Evolutionary conservation across 2,329 filamentous ascomycete species (phyloP).

Genomic region (Metarhizium humberi): DNA sequence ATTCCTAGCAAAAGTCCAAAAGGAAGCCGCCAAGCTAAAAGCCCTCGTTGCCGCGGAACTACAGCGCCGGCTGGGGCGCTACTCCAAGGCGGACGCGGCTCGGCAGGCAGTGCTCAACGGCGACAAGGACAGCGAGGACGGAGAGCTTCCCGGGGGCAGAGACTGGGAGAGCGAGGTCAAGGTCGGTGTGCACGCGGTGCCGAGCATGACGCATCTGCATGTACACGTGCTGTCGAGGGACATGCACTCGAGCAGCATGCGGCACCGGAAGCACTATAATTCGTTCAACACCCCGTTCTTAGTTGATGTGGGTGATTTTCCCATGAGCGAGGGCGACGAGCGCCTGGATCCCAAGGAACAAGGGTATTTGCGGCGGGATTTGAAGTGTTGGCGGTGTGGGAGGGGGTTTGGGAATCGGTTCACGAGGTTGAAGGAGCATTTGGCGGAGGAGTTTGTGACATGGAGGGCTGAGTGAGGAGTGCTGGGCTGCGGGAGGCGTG

Average conservation of each 20-base stretch:
- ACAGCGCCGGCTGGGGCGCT: conserved; percentile 54
- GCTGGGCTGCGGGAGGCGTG: too few relatives aligned
- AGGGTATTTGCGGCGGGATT: conserved; percentile 53
- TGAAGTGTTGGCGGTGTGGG: conserved; percentile 81
- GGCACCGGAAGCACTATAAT: conserved; percentile 83
- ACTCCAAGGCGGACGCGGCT: conserved; percentile 52
- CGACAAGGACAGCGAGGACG: conserved; percentile 23
- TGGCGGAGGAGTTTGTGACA: conserved; percentile 61
- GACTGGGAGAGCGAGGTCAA: conserved; percentile 71
- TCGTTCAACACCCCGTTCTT: conserved; percentile 85
- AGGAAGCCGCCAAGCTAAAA: conserved; percentile 52
- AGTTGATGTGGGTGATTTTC: conserved; percentile 69
- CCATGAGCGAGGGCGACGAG: conserved; percentile 56
- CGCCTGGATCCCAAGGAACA: conserved; percentile 47
- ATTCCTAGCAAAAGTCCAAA: conserved; percentile 57
- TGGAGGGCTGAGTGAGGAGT: conserved; percentile 57
- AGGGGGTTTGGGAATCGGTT: conserved; percentile 67
- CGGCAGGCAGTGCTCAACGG: conserved; percentile 60
- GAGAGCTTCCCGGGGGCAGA: conserved; percentile 56
- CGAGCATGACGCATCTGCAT: conserved; percentile 88
- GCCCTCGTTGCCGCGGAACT: conserved; percentile 66
- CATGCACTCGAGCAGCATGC: conserved; percentile 61
- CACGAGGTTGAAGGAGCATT: conserved; percentile 62
- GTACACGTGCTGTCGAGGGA: conserved; percentile 80
- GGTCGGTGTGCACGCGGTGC: conserved; percentile 75